A percentile compares a stretch with the other conserved stretches of the same genome.
Conservation (phyloP, 2,329 filamentous ascomycete genomes). For the Fusarium cyanostomum region DNA sequence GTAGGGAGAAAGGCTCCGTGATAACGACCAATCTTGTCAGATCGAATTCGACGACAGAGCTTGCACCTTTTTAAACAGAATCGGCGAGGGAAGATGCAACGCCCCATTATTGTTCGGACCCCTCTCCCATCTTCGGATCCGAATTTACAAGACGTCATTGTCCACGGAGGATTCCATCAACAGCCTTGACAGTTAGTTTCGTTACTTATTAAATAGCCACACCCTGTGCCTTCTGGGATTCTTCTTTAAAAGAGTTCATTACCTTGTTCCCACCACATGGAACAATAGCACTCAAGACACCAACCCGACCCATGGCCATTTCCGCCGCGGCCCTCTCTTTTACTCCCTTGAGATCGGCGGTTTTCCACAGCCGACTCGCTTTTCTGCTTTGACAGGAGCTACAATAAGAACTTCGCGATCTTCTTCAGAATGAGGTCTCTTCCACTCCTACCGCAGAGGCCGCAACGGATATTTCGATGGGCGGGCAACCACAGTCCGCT, state of each 20-base stretch:
- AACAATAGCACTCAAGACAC: constrained; percentile 30
- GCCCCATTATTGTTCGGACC: neutral
- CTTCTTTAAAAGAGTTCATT: constrained; percentile 11
- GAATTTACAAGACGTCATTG: constrained; percentile 1
- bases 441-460: constrained; percentile 8
- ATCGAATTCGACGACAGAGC: neutral
- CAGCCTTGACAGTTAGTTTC: neutral
- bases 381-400: constrained; percentile 16
- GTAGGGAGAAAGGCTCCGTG: constrained; percentile 14
- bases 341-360: constrained; percentile 39
- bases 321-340: constrained; percentile 18
- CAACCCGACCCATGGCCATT: constrained; percentile 13
- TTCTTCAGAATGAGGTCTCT: constrained; percentile 11
- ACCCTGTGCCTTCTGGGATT: neutral
- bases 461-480: constrained; percentile 25
- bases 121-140: constrained; percentile 13
- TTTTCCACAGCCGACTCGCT: constrained; percentile 24
- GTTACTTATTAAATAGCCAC: neutral
- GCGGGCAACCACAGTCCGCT: constrained; percentile 1
- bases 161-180: neutral
- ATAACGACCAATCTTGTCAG: constrained; percentile 1
- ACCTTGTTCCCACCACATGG: neutral
- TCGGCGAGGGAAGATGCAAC: constrained; percentile 1
- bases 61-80: neutral
- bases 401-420: constrained; percentile 9